Percentiles rank a stretch among this genome's conserved stretches.
phyloP scores from a whole-genome alignment of 73 alveolate species.

The Tetrahymena borealis region DNA sequence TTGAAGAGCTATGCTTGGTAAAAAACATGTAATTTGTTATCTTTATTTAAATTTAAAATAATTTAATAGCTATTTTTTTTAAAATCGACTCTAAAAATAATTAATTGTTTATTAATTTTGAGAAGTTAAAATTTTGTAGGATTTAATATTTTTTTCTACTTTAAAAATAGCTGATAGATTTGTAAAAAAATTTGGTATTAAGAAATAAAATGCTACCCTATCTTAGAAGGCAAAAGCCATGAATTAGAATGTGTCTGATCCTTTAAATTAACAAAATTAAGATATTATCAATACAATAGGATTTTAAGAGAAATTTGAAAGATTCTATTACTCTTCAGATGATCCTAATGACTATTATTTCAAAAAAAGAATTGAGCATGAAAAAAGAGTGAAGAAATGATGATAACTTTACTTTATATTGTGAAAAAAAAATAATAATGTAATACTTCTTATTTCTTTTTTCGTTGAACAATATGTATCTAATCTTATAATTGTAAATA shows the following conservation, averaged over 20 bases:
- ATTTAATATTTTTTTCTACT: too few species aligned
- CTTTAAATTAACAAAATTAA: background rate
- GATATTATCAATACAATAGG: background rate
- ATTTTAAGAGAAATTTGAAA: background rate
- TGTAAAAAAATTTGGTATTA: background rate
- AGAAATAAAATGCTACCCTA: background rate
- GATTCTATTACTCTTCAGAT: background rate
- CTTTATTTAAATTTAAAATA: background rate
- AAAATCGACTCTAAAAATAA: too few species aligned
- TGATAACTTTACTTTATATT: background rate
- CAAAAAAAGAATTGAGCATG: background rate
- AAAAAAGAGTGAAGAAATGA: background rate
- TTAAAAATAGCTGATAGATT: background rate
- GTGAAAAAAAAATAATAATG: too few species aligned
- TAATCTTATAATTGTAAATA: too few species aligned
- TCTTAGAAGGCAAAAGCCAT: background rate
- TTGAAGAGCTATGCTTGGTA: constrained; percentile 21
- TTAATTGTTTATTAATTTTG: too few species aligned
- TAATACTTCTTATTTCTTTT: too few species aligned
- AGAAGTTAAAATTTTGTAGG: too few species aligned
- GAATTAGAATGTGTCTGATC: background rate
- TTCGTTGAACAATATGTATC: too few species aligned
- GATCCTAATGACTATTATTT: background rate
- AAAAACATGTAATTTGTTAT: background rate
- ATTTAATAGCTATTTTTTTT: too few species aligned